A percentile compares a stretch with the other conserved stretches of the same genome.
These are phyloP conservation scores for Xylaria grammica DNA, from an alignment of 495 filamentous ascomycete genomes.

Conservation along the genomic window DNA sequence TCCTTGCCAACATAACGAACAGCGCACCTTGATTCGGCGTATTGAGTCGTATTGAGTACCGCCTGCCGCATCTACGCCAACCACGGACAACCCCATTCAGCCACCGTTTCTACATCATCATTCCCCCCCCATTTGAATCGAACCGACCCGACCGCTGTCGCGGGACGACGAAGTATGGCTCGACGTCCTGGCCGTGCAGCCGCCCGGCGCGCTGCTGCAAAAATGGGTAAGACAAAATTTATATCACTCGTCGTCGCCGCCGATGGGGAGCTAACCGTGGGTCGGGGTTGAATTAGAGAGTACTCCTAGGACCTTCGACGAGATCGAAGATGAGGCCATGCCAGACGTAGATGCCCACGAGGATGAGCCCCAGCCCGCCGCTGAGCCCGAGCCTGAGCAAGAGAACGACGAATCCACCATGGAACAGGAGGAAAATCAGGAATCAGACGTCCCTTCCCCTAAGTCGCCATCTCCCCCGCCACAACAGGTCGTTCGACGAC, in stretches of 20 bases:
- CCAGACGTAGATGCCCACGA: conserved; percentile 50
- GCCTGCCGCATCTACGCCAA: not conserved
- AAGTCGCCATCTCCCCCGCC: conserved; percentile 59
- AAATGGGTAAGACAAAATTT: conserved; percentile 46
- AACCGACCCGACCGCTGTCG: not conserved
- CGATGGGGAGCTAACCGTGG: not conserved
- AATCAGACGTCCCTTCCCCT: conserved; percentile 36
- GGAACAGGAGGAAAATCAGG: conserved; percentile 42
- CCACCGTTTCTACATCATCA: not conserved
- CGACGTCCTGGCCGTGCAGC: conserved; percentile 51
- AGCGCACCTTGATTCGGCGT: not conserved
- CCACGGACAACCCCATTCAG: not conserved
- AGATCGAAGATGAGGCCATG: conserved; percentile 58
- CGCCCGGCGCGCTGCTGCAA: conserved; percentile 51
- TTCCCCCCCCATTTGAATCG: too few relatives aligned
- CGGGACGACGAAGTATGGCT: conserved; percentile 28
- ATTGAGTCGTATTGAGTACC: not conserved
- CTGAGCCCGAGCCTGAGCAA: conserved; percentile 32
- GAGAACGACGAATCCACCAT: conserved; percentile 44
- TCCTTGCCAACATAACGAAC: not conserved
- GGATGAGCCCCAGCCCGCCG: conserved; percentile 41
- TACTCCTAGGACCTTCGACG: conserved; percentile 54
- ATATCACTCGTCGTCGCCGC: not conserved
- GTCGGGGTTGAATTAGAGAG: conserved; percentile 50
- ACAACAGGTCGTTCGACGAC: conserved; percentile 68